Evolutionary conservation across 495 filamentous ascomycete species (phyloP).

Genomic region (Penicillium turbatum): DNA sequence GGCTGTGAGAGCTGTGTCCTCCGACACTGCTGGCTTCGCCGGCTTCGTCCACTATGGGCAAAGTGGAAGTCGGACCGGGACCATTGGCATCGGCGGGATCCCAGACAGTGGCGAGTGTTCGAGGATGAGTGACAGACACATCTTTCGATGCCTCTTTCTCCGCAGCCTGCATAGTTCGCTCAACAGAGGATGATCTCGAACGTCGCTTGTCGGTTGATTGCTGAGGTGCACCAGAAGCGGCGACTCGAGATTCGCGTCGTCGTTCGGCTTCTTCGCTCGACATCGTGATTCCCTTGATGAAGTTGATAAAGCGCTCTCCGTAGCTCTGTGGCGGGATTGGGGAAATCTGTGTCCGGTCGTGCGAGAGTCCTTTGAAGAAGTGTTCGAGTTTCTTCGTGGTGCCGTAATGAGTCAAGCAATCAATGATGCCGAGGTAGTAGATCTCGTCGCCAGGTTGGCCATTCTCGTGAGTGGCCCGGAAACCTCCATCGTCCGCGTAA

Average conservation of each 20-base stretch:
- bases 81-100: slow-evolving; percentile 52
- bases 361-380: slow-evolving; percentile 87
- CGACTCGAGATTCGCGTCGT: slow-evolving; percentile 46
- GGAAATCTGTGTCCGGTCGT: slow-evolving; percentile 79
- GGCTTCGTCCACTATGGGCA: slow-evolving; percentile 93
- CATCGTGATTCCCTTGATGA: slow-evolving; percentile 87
- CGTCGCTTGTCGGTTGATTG: slow-evolving; percentile 26
- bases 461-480: slow-evolving; percentile 89
- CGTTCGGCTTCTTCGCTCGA: slow-evolving; percentile 75
- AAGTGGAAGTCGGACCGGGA: slow-evolving; percentile 55
- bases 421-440: slow-evolving; percentile 97
- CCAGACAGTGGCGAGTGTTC: slow-evolving; percentile 48
- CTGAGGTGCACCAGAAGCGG: slow-evolving; percentile 9
- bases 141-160: slow-evolving; percentile 53
- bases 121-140: slow-evolving; percentile 50
- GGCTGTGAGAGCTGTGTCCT: slow-evolving; percentile 43
- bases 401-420: slow-evolving; percentile 93
- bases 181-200: slow-evolving; percentile 40
- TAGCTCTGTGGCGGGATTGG: slow-evolving; percentile 90
- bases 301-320: slow-evolving; percentile 89
- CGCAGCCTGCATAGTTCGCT: slow-evolving; percentile 45
- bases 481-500: slow-evolving; percentile 91
- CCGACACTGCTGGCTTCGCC: slow-evolving; percentile 74
- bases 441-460: slow-evolving; percentile 82
- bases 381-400: slow-evolving; percentile 84